These are phyloP conservation scores for Geoglossum cookeanum DNA, from an alignment of 2,329 filamentous ascomycete species.

Conservation along the genomic window DNA sequence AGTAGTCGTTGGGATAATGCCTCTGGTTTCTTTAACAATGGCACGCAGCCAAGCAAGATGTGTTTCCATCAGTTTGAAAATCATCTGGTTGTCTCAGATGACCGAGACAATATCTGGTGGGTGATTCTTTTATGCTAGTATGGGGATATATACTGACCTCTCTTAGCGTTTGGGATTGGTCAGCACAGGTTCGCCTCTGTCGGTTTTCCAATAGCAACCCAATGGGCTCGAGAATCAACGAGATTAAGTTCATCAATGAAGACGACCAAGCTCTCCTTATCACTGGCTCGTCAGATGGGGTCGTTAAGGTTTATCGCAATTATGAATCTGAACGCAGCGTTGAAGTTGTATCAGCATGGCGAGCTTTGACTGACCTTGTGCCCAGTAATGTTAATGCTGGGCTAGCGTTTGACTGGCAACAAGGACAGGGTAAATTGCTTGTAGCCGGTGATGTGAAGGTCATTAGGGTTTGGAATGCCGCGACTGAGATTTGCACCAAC, in stretches of 20 bases:
- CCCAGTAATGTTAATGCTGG: constrained; percentile 88
- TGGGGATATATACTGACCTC: constrained; percentile 5
- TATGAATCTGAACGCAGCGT: constrained; percentile 64
- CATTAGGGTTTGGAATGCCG: constrained; percentile 90
- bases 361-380: constrained; percentile 81
- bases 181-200: constrained; percentile 51
- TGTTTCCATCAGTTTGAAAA: constrained; percentile 97
- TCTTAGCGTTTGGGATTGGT: constrained; percentile 74
- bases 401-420: constrained; percentile 97
- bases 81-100: constrained; percentile 82
- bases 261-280: constrained; percentile 90
- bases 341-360: constrained; percentile 77
- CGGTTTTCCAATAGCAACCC: constrained; percentile 93
- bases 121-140: constrained; percentile 11
- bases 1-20: constrained; percentile 75
- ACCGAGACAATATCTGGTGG: constrained; percentile 63
- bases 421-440: constrained; percentile 86
- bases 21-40: constrained; percentile 69
- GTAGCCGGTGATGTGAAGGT: constrained; percentile 92
- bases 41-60: constrained; percentile 77
- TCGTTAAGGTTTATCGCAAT: constrained; percentile 80
- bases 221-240: constrained; percentile 73
- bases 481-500: constrained; percentile 74
- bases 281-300: constrained; percentile 87
- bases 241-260: constrained; percentile 95